Conservation (phyloP, 1,284 basidiomycete genomes). For the Coniophora puteana region DNA sequence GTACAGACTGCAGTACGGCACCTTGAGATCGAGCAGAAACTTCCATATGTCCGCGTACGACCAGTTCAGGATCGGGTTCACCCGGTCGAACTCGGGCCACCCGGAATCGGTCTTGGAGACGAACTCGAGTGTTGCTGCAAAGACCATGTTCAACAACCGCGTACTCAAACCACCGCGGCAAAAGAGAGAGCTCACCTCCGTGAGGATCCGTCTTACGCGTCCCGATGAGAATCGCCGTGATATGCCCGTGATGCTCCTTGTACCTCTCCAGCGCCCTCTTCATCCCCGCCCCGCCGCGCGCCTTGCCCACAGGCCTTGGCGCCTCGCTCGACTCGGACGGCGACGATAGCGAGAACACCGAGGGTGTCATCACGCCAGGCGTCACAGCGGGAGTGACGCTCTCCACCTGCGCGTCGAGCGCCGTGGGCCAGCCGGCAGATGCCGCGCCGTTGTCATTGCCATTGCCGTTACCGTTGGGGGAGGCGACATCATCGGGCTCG, state of each 20-base stretch:
- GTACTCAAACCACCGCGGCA: background rate
- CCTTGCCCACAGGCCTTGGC: conserved; percentile 37
- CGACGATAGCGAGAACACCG: conserved; percentile 7
- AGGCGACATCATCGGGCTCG: conserved; percentile 21
- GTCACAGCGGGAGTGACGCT: conserved; percentile 27
- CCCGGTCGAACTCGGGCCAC: conserved; percentile 89
- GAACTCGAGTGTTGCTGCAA: conserved; percentile 60
- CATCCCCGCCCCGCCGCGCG: conserved; percentile 78
- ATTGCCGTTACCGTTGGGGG: conserved; percentile 33
- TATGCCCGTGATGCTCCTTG: conserved; percentile 57
- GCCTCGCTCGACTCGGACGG: too few species aligned
- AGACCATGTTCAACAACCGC: conserved; percentile 7
- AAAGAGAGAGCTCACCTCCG: conserved; percentile 66
- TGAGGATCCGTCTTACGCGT: conserved; percentile 89
- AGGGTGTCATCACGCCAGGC: conserved; percentile 20
- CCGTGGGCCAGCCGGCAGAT: too few species aligned
- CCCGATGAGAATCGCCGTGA: conserved; percentile 86
- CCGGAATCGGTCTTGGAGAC: conserved; percentile 79
- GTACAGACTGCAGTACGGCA: conserved; percentile 88
- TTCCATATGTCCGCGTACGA: conserved; percentile 87
- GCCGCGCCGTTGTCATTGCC: conserved; percentile 15
- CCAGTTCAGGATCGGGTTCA: conserved; percentile 98
- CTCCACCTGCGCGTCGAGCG: too few species aligned
- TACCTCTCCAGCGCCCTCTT: conserved; percentile 77
- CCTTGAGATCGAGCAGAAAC: conserved; percentile 72